phyloP scores from a whole-genome alignment of 2,329 filamentous ascomycete species.

The Emmonsiellopsis sp. region DNA sequence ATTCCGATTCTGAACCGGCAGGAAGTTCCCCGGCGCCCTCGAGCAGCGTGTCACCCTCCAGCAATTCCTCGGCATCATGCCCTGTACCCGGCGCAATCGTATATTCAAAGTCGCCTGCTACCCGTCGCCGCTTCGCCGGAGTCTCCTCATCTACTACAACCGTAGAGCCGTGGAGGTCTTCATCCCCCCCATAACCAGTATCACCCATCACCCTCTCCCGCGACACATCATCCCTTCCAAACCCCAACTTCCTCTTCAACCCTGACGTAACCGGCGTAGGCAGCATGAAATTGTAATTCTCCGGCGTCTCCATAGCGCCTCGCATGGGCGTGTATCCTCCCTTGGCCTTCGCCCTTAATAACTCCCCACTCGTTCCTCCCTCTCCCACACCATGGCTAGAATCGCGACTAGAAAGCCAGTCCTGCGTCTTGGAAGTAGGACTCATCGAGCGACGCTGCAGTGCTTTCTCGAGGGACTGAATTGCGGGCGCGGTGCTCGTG shows the following conservation, averaged over 20 bases:
- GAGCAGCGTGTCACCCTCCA: neutral
- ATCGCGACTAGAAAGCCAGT: neutral
- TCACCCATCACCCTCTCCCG: neutral
- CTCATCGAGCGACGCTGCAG: constrained; percentile 1
- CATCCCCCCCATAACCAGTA: neutral
- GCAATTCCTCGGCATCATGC: neutral
- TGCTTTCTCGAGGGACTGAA: neutral
- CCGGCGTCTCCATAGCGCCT: neutral
- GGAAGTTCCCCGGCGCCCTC: neutral
- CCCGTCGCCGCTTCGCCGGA: constrained; percentile 3
- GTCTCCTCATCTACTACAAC: neutral
- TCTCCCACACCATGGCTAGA: neutral
- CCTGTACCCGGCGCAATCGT: neutral
- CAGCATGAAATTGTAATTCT: neutral
- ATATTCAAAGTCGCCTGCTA: neutral
- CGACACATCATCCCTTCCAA: neutral
- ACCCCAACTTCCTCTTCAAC: constrained; percentile 1
- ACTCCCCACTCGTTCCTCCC: too few relatives aligned
- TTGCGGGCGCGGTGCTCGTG: neutral
- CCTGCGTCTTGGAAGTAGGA: neutral
- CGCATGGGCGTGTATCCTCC: too few relatives aligned
- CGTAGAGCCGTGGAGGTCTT: constrained; percentile 4
- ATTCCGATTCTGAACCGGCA: neutral
- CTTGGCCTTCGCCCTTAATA: neutral
- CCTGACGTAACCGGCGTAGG: neutral